A percentile compares a stretch with the other conserved stretches of the same genome.
These are phyloP conservation scores for Penicillium roqueforti DNA, from an alignment of 495 filamentous ascomycete species.

Conservation along the genomic window DNA sequence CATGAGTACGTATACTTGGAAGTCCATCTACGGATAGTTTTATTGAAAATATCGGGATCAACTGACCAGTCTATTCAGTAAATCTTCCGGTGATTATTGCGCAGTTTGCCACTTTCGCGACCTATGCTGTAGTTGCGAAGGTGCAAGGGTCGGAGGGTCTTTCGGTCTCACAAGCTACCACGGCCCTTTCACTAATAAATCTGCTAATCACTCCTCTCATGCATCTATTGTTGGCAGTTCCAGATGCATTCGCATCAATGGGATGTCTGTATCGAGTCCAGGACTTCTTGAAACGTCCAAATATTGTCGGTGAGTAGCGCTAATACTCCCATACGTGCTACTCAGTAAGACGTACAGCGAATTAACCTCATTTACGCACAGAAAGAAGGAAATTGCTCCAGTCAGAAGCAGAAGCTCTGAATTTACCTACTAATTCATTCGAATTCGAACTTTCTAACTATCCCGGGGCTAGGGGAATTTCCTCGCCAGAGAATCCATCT, in stretches of 20 bases:
- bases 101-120: slow-evolving; percentile 18
- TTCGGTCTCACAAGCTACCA: slow-evolving; percentile 16
- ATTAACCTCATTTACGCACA: not conserved
- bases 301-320: slow-evolving; percentile 13
- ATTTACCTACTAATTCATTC: not conserved
- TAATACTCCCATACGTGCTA: not conserved
- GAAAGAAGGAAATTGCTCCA: slow-evolving; percentile 13
- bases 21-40: no score
- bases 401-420: not conserved
- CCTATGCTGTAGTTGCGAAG: slow-evolving; percentile 18
- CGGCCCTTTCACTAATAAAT: slow-evolving; percentile 17
- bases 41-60: no score
- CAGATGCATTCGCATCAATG: slow-evolving; percentile 21
- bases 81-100: slow-evolving; percentile 15
- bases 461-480: not conserved
- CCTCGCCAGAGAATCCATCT: not conserved
- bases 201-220: slow-evolving; percentile 18
- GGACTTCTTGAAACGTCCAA: slow-evolving; percentile 13
- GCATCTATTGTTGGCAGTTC: slow-evolving; percentile 14
- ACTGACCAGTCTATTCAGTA: slow-evolving; percentile 4
- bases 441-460: not conserved
- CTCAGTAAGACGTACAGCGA: not conserved
- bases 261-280: slow-evolving; percentile 21
- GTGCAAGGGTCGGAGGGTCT: slow-evolving; percentile 15
- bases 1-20: slow-evolving; percentile 5